Conservation (phyloP, 805 yeast species). For the Kodamaea leandrae region DNA sequence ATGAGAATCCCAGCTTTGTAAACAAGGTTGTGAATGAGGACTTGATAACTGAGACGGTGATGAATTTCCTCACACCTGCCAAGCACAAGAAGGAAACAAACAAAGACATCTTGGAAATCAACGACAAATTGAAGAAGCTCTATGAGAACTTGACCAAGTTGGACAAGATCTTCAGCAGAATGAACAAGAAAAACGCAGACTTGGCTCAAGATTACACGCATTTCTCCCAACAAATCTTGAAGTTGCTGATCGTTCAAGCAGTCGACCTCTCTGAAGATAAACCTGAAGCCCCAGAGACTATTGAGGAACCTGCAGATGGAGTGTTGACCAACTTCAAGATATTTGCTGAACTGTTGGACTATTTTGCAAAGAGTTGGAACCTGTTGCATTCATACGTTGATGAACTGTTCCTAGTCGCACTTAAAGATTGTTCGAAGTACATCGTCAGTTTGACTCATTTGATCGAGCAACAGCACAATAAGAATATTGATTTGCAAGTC, state of each 20-base stretch:
- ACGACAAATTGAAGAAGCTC: conserved; percentile 76
- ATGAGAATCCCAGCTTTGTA: conserved; percentile 22
- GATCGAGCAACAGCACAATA: conserved; percentile 83
- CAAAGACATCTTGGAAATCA: conserved; percentile 59
- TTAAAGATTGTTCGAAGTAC: conserved; percentile 84
- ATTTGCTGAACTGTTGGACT: conserved; percentile 37
- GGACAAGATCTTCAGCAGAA: conserved; percentile 73
- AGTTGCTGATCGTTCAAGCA: conserved; percentile 57
- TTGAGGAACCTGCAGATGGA: conserved; percentile 9
- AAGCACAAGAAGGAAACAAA: conserved; percentile 70
- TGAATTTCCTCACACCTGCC: conserved; percentile 85
- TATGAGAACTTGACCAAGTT: conserved; percentile 79
- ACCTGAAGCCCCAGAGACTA: conserved; percentile 9
- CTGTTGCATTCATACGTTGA: conserved; percentile 54
- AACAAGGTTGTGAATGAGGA: conserved; percentile 58
- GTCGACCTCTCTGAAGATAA: conserved; percentile 24
- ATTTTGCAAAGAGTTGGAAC: conserved; percentile 40
- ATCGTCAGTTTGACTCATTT: conserved; percentile 48
- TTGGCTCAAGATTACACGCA: conserved; percentile 70
- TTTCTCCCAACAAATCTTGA: conserved; percentile 66
- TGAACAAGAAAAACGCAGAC: conserved; percentile 69
- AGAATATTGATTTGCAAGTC: conserved; percentile 87
- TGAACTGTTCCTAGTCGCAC: conserved; percentile 73
- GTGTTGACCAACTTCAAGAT: conserved; percentile 33
- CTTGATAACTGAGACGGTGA: conserved; percentile 82